phyloP scores from a whole-genome alignment of 257 asterid species.

The Asclepias syriaca region DNA sequence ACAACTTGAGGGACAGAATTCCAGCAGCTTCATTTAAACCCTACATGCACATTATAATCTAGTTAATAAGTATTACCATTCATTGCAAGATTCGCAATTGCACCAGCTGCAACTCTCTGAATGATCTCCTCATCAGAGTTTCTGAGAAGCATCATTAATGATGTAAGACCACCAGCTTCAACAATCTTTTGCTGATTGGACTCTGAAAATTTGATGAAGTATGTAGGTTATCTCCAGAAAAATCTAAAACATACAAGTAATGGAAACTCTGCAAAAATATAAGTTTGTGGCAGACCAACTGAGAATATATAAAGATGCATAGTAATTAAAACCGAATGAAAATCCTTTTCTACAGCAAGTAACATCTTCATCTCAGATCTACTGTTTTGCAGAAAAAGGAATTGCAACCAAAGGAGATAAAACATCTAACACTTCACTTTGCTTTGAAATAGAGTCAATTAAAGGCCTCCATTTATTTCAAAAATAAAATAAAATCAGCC shows the following conservation, averaged over 20 bases:
- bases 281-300: neutral
- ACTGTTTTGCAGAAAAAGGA: neutral
- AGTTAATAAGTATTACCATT: constrained; percentile 42
- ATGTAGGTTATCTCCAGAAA: constrained; percentile 9
- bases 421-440: neutral
- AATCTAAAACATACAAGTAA: neutral
- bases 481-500: neutral
- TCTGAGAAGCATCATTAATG: constrained; percentile 63
- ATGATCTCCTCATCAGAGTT: constrained; percentile 65
- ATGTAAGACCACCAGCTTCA: constrained; percentile 78
- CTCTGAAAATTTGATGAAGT: constrained; percentile 37
- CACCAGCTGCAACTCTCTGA: constrained; percentile 89
- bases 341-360: neutral
- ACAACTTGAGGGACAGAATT: neutral
- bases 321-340: neutral
- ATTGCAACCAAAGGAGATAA: neutral
- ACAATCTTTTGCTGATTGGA: constrained; percentile 82
- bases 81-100: constrained; percentile 94
- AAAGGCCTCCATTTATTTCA: neutral
- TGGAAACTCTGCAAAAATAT: neutral
- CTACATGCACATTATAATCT: neutral
- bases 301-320: neutral
- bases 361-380: neutral
- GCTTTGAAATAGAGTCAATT: neutral
- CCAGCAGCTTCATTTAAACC: neutral